Base-by-base conservation (phyloP, 108 stramenopile species). In the Seminavis robusta region DNA sequence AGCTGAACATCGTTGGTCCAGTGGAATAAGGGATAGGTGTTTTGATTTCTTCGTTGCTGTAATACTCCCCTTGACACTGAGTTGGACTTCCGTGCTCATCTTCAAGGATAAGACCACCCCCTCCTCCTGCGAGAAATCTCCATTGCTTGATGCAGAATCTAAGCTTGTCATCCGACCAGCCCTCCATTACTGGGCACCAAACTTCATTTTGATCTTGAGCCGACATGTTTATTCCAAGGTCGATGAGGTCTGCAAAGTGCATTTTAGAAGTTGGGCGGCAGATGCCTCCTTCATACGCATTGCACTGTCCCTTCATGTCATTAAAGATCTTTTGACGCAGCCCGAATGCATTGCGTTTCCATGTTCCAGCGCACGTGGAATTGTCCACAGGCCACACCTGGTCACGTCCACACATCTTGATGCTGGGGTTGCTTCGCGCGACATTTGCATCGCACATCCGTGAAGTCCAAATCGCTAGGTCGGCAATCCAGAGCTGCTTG, bases 401-500 rank as follows among this genome's bases (percentile, higher is more conserved):
- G 50, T 67, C 59, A 30, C 17, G 4, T 0, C 75, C 75, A 32
- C 75, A 76, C 41, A 54, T 59, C n/a, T 26, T 13, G 13, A 58
- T 41, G n/a, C 56, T 55, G 5, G 59, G 26, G 26, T 71, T 54
- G 6, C 52, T 36, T 17, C 69, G 47, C 36, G 50, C 75, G 57
- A 76, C 65, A 43, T 76, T 71, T 27, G 37, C 63, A 3, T 24
- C 40, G 45, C 75, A 76, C 13, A 67, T 63, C 15, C 30, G 30
- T n/a, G 65, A 54, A 4, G 64, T 54, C 75, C 75, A 76, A 31
- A 76, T 32, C 1, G 36, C 29, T 16, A 76, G 71, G 34, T 76
- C 54, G 4, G 75, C 69, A 41, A 76, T 56, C 75, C 75, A 76
- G 1, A 76, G 59, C 21, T 36, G 20, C 28, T 71, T 66, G 9